Conservation (phyloP, 1,284 basidiomycete genomes). For the Ganoderma sinense region DNA sequence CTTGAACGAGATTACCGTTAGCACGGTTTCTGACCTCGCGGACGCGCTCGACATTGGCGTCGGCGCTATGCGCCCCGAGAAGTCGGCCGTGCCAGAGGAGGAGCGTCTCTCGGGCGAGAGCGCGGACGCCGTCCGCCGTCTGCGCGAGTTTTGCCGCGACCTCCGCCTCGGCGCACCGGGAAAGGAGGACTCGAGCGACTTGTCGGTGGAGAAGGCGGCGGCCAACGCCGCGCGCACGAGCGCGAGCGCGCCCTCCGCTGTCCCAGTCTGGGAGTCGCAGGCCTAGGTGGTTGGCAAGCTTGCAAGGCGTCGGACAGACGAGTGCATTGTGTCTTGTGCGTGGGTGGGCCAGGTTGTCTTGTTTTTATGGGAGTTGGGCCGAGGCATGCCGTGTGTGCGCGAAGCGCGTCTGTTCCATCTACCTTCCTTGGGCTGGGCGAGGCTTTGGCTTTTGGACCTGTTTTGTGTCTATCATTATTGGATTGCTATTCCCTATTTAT, state of each 20-base stretch:
- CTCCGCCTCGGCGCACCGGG: slow-evolving; percentile 34
- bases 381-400: slow-evolving; percentile 7
- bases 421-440: slow-evolving; percentile 10
- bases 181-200: slow-evolving; percentile 17
- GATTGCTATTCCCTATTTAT: slow-evolving; percentile 2
- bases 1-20: slow-evolving; percentile 39
- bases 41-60: slow-evolving; percentile 37
- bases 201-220: slow-evolving; percentile 27
- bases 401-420: slow-evolving; percentile 7
- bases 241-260: slow-evolving; percentile 13
- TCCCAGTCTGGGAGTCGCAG: slow-evolving; percentile 4
- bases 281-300: background rate
- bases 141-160: slow-evolving; percentile 44
- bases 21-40: slow-evolving; percentile 38
- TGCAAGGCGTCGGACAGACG: background rate
- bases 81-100: slow-evolving; percentile 17
- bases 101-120: slow-evolving; percentile 33
- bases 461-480: slow-evolving; percentile 14
- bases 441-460: background rate
- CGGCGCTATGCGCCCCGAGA: slow-evolving; percentile 1
- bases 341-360: background rate
- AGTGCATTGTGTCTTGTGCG: slow-evolving; percentile 2
- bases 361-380: slow-evolving; percentile 2
- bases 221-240: slow-evolving; percentile 17
- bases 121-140: slow-evolving; percentile 39